phyloP scores from a whole-genome alignment of 2,329 filamentous ascomycete species.

The Erysiphe pulchra region DNA sequence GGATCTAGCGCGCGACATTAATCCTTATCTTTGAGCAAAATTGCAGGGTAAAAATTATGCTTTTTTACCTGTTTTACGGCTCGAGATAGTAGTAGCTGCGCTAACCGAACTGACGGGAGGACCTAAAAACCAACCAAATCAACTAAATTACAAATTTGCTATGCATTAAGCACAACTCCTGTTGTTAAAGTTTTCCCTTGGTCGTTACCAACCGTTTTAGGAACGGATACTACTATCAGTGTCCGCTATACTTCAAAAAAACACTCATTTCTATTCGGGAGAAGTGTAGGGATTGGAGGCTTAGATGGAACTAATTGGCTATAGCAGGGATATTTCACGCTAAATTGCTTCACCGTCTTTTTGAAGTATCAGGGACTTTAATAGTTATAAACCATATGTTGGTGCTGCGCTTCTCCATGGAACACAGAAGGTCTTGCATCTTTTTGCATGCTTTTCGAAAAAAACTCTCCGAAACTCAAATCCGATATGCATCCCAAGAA shows the following conservation, averaged over 20 bases:
- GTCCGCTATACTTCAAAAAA: too few species aligned
- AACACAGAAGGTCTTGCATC: background rate
- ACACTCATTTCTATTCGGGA: too few species aligned
- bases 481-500: too few species aligned
- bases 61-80: too few species aligned
- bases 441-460: background rate
- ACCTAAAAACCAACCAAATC: background rate
- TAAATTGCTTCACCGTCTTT: too few species aligned
- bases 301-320: too few species aligned
- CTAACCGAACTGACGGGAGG: background rate
- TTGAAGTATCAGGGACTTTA: too few species aligned
- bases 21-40: too few species aligned
- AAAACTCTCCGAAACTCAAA: background rate
- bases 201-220: background rate
- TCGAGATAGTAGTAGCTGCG: background rate
- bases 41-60: too few species aligned
- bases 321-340: too few species aligned
- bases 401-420: background rate
- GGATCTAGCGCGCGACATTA: too few species aligned
- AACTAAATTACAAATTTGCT: background rate
- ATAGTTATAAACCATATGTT: background rate
- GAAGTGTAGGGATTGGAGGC: too few species aligned
- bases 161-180: background rate
- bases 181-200: background rate
- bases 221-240: background rate